Evolutionary conservation across 1,284 basidiomycete species (phyloP).

Genomic region (Boletus sp.): DNA sequence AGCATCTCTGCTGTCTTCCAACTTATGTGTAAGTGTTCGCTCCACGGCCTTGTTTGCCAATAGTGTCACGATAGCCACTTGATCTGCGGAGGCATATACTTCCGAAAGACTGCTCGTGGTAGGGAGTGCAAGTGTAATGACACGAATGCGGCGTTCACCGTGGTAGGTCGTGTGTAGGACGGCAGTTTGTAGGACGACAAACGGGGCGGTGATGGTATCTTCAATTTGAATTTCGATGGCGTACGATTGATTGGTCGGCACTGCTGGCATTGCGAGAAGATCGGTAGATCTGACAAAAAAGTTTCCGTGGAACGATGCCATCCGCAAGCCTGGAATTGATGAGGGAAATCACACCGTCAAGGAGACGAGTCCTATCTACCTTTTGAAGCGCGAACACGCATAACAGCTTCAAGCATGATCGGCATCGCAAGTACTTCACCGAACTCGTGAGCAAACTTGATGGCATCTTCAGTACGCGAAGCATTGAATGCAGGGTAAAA

Average conservation of each 20-base stretch:
- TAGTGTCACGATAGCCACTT: constrained; percentile 88
- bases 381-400: constrained; percentile 94
- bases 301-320: constrained; percentile 99
- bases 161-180: constrained; percentile 96
- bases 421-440: constrained; percentile 92
- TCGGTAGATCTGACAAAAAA: constrained; percentile 99
- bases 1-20: constrained; percentile 95
- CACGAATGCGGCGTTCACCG: constrained; percentile 95
- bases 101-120: constrained; percentile 94
- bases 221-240: constrained; percentile 98
- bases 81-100: constrained; percentile 94
- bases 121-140: constrained; percentile 91
- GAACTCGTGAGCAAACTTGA: constrained; percentile 98
- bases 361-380: constrained; percentile 47
- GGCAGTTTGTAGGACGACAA: constrained; percentile 96
- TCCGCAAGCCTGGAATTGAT: constrained; percentile 72
- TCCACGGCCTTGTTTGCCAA: constrained; percentile 98
- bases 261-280: constrained; percentile 94
- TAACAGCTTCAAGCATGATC: constrained; percentile 96
- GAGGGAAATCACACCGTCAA: constrained; percentile 10
- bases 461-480: constrained; percentile 89
- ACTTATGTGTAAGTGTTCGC: constrained; percentile 84
- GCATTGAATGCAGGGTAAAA: constrained; percentile 99
- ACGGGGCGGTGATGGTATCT: constrained; percentile 90
- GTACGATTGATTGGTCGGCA: constrained; percentile 97